A percentile compares a stretch with the other conserved stretches of the same genome.
Conservation (phyloP, 2,329 filamentous ascomycete genomes). For the Aquanectria penicillioides region DNA sequence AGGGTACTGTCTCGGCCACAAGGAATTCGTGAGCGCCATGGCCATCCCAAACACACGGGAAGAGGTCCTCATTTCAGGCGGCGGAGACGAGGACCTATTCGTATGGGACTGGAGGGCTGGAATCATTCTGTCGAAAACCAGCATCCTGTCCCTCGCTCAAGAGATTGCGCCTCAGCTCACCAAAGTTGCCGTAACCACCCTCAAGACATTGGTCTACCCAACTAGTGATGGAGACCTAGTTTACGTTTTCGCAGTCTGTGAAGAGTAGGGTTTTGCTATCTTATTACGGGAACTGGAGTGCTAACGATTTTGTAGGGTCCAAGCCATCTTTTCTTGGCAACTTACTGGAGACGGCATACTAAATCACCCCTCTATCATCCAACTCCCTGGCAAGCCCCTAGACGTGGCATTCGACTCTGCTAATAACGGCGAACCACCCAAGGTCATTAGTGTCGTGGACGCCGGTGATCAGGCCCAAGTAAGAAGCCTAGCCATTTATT, state of each 20-base stretch:
- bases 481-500: constrained; percentile 45
- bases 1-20: constrained; percentile 87
- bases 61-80: constrained; percentile 82
- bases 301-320: constrained; percentile 53
- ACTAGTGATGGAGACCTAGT: constrained; percentile 40
- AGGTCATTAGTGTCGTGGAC: constrained; percentile 55
- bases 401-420: constrained; percentile 53
- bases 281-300: neutral
- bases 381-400: constrained; percentile 73
- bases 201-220: constrained; percentile 50
- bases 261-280: constrained; percentile 59
- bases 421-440: constrained; percentile 34
- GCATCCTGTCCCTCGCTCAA: constrained; percentile 58
- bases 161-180: constrained; percentile 47
- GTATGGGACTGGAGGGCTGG: constrained; percentile 83
- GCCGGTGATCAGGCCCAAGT: constrained; percentile 40
- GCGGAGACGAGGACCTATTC: constrained; percentile 82
- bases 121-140: constrained; percentile 62
- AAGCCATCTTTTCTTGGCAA: constrained; percentile 74
- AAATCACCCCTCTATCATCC: constrained; percentile 56
- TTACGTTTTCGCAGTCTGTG: constrained; percentile 62
- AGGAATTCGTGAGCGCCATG: constrained; percentile 82
- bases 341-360: constrained; percentile 61
- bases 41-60: constrained; percentile 67
- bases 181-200: constrained; percentile 60